A percentile compares a stretch with the other conserved stretches of the same genome.
These are phyloP conservation scores for Silene noctiflora DNA, from an alignment of 179 eudicot genomes.

Conservation along the genomic window DNA sequence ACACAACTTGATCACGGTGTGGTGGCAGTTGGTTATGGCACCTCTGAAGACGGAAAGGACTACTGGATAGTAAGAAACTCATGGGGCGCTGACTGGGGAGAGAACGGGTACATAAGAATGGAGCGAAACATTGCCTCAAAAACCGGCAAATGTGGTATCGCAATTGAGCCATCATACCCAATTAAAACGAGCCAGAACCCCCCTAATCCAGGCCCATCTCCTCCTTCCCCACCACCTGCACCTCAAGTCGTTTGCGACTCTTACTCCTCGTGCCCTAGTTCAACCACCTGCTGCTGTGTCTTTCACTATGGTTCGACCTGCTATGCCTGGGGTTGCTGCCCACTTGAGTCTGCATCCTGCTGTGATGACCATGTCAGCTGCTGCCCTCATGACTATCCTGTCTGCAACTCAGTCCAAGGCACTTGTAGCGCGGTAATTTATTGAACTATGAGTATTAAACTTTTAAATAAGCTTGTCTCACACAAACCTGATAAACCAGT, in stretches of 20 bases:
- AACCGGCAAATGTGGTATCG: constrained; percentile 77
- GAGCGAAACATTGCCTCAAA: constrained; percentile 44
- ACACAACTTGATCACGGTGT: constrained; percentile 76
- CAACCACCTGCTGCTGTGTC: constrained; percentile 69
- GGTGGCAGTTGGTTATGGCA: constrained; percentile 76
- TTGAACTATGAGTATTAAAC: too few species aligned
- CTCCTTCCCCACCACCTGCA: constrained; percentile 56
- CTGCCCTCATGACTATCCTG: constrained; percentile 77
- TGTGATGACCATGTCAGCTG: constrained; percentile 73
- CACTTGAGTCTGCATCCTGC: constrained; percentile 67
- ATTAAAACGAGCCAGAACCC: constrained; percentile 34
- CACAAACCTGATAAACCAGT: too few species aligned
- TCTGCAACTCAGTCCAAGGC: constrained; percentile 49
- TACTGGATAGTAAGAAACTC: constrained; percentile 90
- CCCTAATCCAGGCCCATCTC: constrained; percentile 76
- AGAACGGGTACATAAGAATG: constrained; percentile 67
- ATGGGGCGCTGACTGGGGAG: constrained; percentile 83
- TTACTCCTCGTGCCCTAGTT: constrained; percentile 51
- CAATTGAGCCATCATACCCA: constrained; percentile 73
- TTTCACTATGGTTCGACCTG: constrained; percentile 53
- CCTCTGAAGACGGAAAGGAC: constrained; percentile 50
- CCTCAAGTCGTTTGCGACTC: constrained; percentile 50
- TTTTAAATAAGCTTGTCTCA: too few species aligned
- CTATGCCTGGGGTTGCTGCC: constrained; percentile 87
- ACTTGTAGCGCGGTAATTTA: constrained; percentile 55